Conservation (phyloP, 306 rosid species). For the Quercus ilex region DNA sequence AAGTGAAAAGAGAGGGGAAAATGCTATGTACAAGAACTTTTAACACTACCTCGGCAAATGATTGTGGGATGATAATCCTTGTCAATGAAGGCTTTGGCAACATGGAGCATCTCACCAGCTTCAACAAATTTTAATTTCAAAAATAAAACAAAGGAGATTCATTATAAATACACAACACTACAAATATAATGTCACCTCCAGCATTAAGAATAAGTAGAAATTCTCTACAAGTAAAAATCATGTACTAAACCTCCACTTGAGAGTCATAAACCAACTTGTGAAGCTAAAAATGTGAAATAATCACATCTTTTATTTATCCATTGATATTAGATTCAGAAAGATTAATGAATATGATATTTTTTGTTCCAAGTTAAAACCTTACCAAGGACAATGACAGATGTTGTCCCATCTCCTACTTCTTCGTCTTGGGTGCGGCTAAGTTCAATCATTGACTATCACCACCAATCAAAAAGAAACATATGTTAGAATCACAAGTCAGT, state of each 20-base stretch:
- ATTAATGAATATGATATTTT: background rate
- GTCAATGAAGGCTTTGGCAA: conserved; percentile 91
- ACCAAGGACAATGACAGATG: conserved; percentile 97
- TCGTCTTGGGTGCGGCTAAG: conserved; percentile 96
- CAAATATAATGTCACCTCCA: no score
- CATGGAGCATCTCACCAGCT: conserved; percentile 99
- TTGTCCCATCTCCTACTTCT: conserved; percentile 98
- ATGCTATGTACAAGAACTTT: no score
- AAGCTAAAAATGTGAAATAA: no score
- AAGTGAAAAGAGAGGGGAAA: no score
- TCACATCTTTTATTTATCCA: no score
- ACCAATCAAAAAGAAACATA: no score
- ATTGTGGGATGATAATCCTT: conserved; percentile 88
- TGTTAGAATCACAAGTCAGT: no score
- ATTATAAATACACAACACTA: no score
- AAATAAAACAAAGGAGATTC: background rate
- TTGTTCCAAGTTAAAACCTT: background rate
- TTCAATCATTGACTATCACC: conserved; percentile 77
- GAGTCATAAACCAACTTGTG: no score
- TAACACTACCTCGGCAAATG: conserved; percentile 76
- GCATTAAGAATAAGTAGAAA: no score
- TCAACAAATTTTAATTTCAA: conserved; percentile 4
- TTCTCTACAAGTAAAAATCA: no score
- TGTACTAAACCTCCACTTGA: no score
- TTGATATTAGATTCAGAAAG: conserved; percentile 4